Evolutionary conservation across 768 basidiomycete species (phyloP), one percentile per base, ranked within the genome.

Genomic region (Bullera alba): DNA sequence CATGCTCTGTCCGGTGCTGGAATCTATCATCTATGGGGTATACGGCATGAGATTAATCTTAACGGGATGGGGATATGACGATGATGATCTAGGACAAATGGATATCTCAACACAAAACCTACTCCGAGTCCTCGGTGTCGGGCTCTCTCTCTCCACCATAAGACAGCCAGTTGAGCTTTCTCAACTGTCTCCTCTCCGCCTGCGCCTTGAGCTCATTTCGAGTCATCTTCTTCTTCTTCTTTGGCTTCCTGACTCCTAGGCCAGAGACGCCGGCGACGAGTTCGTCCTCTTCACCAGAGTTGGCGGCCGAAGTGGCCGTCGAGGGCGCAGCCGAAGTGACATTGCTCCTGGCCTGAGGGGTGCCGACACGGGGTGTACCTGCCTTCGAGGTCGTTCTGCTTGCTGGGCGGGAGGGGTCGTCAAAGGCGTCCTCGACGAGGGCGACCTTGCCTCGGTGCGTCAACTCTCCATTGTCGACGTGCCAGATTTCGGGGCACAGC

Each of bases 391-490:
- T 83, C 17, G 75, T 77, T 22, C 89, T 84, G 28, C 82, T 86
- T 54, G 81, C 78, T 41, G 84, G 74, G 46, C 81, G 78, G 30
- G 87, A 89, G 17, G 71, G 61, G 68, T 86, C 84, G 47, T 80
- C 77, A 67, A 92, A 84, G 2, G 80, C 80, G 61, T 92, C 90
- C 62, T 96, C 92, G 37, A 90, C 78, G 38, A 90, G 77, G 14
- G 87, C 82, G 3, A 79, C 76, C 74, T 95, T 96, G 65, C 92
- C 92, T 76, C 89, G 83, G 59, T 86, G 86, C 28, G 83, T 83
- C 75, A 97, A 78, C 25, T 80, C 80, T 10, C 92, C 92, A 43
- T 73, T 82, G 43, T 92, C 88, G 62, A 97, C 82, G 65, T 92
- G 80, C 92, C 93, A 97, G 57, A 92, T 91, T 75, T 96, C 91